phyloP scores from a whole-genome alignment of 768 basidiomycete species.

The Saitozyma sp. region DNA sequence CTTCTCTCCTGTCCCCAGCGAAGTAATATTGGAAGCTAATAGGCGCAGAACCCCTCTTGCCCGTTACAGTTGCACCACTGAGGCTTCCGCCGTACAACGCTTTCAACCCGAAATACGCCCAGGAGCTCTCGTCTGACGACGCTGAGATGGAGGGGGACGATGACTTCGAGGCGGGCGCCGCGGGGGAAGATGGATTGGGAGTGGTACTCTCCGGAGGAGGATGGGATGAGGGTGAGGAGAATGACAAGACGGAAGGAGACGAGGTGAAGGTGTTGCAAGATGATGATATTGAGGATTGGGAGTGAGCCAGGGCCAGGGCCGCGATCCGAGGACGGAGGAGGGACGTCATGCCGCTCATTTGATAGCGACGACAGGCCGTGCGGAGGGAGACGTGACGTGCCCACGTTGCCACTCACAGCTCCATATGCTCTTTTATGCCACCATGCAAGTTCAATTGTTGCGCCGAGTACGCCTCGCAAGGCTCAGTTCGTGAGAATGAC shows the following conservation, averaged over 20 bases:
- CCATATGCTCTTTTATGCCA: no score
- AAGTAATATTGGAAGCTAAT: no score
- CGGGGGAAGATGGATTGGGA: slow-evolving; percentile 25
- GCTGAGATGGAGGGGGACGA: slow-evolving; percentile 16
- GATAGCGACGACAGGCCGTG: no score
- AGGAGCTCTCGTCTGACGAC: slow-evolving; percentile 18
- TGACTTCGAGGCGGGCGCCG: slow-evolving; percentile 10
- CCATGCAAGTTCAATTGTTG: no score
- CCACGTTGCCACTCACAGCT: no score
- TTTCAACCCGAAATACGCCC: background rate
- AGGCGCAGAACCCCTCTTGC: slow-evolving; percentile 32
- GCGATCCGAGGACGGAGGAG: no score
- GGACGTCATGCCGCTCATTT: no score
- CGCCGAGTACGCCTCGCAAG: no score
- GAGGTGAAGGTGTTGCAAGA: slow-evolving; percentile 26
- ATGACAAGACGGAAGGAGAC: slow-evolving; percentile 13
- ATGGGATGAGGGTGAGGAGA: slow-evolving; percentile 30
- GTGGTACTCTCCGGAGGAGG: slow-evolving; percentile 1
- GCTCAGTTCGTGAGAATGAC: no score
- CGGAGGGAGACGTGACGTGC: no score
- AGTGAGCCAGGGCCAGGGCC: slow-evolving; percentile 13
- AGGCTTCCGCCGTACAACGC: slow-evolving; percentile 23
- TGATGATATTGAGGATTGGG: slow-evolving; percentile 42
- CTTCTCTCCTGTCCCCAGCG: background rate
- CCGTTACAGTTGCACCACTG: slow-evolving; percentile 24